Base-by-base conservation (phyloP, 441 rosid genomes). In the Cnidoscolus chayamansa region DNA sequence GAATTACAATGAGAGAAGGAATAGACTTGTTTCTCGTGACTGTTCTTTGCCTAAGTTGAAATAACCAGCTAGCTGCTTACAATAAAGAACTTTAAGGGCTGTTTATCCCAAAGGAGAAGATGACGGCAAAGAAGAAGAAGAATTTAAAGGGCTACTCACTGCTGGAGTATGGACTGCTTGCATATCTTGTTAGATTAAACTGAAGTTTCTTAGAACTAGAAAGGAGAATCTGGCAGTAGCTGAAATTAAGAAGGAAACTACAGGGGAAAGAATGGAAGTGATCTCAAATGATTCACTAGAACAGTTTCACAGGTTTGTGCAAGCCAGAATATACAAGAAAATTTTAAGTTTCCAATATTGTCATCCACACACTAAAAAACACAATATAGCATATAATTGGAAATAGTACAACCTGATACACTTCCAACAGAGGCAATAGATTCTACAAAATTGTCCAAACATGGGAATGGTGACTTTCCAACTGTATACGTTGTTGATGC, bases 381-480 rank as follows among this genome's bases (percentile, higher is more conserved):
- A 51, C 37, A 45, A 15, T 30, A 13, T 58, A 55, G 47, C 31
- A 63, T 10, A 30, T 35, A 69, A 25, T 2, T 57, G 60, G 32
- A 75, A 59, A 48, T 69, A 72, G 17, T 45, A 78, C 48, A 65
- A 95, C 98, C 99, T 83, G 96, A 74, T 75, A 80, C 83, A 76
- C 83, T 82, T 76, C 90, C 95, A 47, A 64, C 74, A 70, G 98
- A 85, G 48, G 94, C 94, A 50, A 90, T 80, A 10, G 88, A 88
- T 80, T 86, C 93, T 61, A 95, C 72, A 80, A 92, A 92, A 63
- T 85, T 83, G 84, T 95, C 99, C 84, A 95, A 75, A 55, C 70
- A 77, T n/a, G 93, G 95, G 81, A 91, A 92, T 11, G 94, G 99
- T 17, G 99, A 91, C 81, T 87, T 90, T 49, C 95, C 90, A 76